A percentile compares a stretch with the other conserved stretches of the same genome.
Evolutionary conservation across 2,329 filamentous ascomycete species (phyloP).

Genomic region (Penicillium rolfsii): DNA sequence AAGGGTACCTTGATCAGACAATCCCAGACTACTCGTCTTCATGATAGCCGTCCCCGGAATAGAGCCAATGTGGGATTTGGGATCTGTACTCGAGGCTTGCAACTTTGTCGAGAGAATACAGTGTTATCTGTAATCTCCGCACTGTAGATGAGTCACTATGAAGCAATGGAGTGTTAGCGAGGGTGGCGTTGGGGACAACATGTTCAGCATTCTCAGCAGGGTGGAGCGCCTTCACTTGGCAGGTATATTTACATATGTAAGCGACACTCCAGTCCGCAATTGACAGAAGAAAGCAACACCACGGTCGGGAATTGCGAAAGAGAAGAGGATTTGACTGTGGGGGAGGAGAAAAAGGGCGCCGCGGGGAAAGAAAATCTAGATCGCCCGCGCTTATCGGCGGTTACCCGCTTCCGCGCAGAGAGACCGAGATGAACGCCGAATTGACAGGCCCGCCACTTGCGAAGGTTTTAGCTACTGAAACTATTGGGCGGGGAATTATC

Average conservation of each 20-base stretch:
- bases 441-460: not conserved
- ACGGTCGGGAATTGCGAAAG: not conserved
- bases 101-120: conserved; percentile 3
- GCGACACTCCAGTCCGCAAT: not conserved
- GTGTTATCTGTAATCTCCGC: conserved; percentile 4
- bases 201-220: not conserved
- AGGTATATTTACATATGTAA: not conserved
- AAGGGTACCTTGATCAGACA: conserved; percentile 49
- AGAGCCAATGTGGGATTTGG: conserved; percentile 31
- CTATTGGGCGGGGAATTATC: conserved; percentile 21
- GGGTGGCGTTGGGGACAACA: conserved; percentile 6
- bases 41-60: conserved; percentile 34
- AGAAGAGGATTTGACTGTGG: not conserved
- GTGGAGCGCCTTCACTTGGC: conserved; percentile 8
- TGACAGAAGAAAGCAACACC: not conserved
- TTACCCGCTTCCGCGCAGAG: conserved; percentile 21
- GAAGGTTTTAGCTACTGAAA: conserved; percentile 2
- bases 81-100: conserved; percentile 32
- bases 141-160: conserved; percentile 26
- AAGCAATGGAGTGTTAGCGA: conserved; percentile 17
- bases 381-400: conserved; percentile 17
- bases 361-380: conserved; percentile 25
- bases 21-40: conserved; percentile 45
- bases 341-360: conserved; percentile 17
- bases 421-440: not conserved